Base-by-base conservation (phyloP, 2,329 filamentous ascomycete species). In the Huntiella bhutanensis region DNA sequence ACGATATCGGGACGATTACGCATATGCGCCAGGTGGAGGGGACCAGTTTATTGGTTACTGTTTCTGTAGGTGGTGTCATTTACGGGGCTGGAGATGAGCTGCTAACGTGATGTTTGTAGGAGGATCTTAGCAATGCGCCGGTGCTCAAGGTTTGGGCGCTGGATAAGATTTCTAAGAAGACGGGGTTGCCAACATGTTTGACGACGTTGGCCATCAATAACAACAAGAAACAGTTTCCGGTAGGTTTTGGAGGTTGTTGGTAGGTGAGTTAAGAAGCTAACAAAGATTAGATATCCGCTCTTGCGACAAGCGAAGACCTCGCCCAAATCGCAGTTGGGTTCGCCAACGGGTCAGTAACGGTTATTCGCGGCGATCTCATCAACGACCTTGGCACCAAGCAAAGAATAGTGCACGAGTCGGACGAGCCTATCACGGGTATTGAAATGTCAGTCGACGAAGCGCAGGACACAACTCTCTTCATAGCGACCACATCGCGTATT, bases 81-180 rank as follows among this genome's bases (percentile, higher is more conserved):
- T 13, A 19, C 3, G 12, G 19, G 28, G 22, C 3, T 5, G 2
- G n/a, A 4, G 12, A 17, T 11, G 4, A 7, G 33, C 19, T n/a
- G 7, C 17, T 46, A 34, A 28, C 48, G 36, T 33, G 44, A 16
- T 6, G 19, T 13, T 28, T 50, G 15, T 60, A 80, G 63, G 91
- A 98, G 62, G 87, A 96, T 56, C 67, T 95, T 45, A 82, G 82
- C 35, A 81, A 74, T 55, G 86, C 96, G 55, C 88, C 91, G 0
- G 72, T 88, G 15, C 64, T 98, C 50, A 96, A 94, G 60, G 88
- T 96, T n/a, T 98, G 91, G 91, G 88, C 85, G 16, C 68, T 98
- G 54, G 87, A 96, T 59, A 92, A 87, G 63, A 71, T 80, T 3
- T 85, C 93, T 54, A 96, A 91, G 71, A 96, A 92, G 70, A 92